Conservation (phyloP, 2,329 filamentous ascomycete species). For the Neodidymelliopsis sp. region DNA sequence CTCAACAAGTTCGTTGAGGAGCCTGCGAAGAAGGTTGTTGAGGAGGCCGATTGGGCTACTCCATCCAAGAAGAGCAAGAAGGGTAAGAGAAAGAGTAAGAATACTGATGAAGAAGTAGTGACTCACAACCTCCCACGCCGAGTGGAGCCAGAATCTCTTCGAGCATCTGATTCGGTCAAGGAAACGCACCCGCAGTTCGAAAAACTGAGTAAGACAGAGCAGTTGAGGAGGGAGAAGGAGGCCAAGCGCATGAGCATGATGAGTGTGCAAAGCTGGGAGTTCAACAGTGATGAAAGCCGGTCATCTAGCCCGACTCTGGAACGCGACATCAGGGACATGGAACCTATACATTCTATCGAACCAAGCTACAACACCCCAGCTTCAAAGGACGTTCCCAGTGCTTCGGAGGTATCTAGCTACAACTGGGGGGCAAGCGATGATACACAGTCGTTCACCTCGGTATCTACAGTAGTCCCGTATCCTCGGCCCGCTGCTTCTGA, state of each 20-base stretch:
- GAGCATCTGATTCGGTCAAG: conserved; percentile 18
- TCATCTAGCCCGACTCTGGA: conserved; percentile 38
- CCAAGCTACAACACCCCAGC: neutral
- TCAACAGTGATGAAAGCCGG: conserved; percentile 36
- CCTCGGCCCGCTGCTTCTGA: neutral
- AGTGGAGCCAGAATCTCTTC: conserved; percentile 15
- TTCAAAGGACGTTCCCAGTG: conserved; percentile 10
- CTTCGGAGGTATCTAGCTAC: conserved; percentile 14
- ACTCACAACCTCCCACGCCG: conserved; percentile 24
- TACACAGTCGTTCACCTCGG: conserved; percentile 9
- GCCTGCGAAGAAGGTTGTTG: conserved; percentile 40
- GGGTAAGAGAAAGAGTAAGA: conserved; percentile 36
- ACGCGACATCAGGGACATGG: conserved; percentile 36
- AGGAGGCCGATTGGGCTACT: conserved; percentile 24
- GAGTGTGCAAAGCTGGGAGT: conserved; percentile 41
- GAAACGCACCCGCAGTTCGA: conserved; percentile 23
- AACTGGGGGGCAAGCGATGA: conserved; percentile 15
- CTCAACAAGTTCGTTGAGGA: conserved; percentile 16
- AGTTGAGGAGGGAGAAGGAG: conserved; percentile 45
- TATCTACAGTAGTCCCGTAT: conserved; percentile 15
- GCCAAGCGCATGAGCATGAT: conserved; percentile 37
- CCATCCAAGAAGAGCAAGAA: conserved; percentile 33
- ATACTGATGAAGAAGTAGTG: conserved; percentile 32
- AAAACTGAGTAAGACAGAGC: conserved; percentile 51
- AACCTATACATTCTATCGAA: neutral